Evolutionary conservation across 768 basidiomycete species (phyloP).

Genomic region (Boletus barrowsii): DNA sequence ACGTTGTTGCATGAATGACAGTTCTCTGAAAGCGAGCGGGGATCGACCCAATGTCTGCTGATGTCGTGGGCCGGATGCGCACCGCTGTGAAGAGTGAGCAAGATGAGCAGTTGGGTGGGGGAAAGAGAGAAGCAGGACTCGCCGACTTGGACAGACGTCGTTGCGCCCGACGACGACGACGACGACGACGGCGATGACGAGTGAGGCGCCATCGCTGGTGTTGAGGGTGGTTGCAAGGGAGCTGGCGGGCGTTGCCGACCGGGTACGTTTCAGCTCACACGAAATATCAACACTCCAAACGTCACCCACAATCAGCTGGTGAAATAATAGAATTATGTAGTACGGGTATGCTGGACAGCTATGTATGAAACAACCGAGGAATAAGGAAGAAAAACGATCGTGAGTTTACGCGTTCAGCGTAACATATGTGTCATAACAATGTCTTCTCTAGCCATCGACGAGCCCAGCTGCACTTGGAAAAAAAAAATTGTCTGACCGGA

Average conservation of each 20-base stretch:
- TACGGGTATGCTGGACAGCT: constrained; percentile 32
- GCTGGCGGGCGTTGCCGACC: constrained; percentile 30
- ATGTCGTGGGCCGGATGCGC: constrained; percentile 85
- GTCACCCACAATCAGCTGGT: background rate
- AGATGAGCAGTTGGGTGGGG: background rate
- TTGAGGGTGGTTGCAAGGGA: constrained; percentile 26
- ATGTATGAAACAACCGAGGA: too few species aligned
- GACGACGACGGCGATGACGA: constrained; percentile 62
- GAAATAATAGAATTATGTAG: constrained; percentile 31
- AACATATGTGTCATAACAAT: constrained; percentile 24
- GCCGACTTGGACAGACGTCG: constrained; percentile 95
- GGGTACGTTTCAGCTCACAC: constrained; percentile 23
- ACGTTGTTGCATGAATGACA: constrained; percentile 74
- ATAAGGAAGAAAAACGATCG: constrained; percentile 31
- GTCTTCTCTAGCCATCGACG: constrained; percentile 2
- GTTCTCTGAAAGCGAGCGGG: constrained; percentile 92
- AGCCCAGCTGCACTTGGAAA: background rate
- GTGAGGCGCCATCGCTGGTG: constrained; percentile 65
- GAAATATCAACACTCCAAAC: background rate
- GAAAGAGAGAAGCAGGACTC: constrained; percentile 34
- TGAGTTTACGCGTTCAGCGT: constrained; percentile 21
- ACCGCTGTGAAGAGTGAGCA: constrained; percentile 52
- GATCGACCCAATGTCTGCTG: constrained; percentile 80
- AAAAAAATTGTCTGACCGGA: too few species aligned
- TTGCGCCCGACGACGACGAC: constrained; percentile 54